Evolutionary conservation across 371 early-diverging fungal genomes (phyloP).

Genomic region (Neoconidiobolus thromboides): DNA sequence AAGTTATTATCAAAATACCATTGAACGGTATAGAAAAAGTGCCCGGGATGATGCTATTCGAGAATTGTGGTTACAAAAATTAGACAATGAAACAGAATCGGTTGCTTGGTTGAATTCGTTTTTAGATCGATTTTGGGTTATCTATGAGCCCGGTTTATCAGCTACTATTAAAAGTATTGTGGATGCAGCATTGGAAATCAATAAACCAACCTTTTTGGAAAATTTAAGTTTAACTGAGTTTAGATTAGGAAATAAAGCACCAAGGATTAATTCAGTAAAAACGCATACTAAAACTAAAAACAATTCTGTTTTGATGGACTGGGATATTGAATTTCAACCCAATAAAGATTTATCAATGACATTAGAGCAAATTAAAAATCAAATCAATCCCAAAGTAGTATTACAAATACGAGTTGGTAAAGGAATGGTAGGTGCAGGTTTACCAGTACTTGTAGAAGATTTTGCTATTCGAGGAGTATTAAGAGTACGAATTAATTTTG

Average conservation of each 20-base stretch:
- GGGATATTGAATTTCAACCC: slow-evolving; percentile 74
- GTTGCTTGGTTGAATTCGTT: slow-evolving; percentile 96
- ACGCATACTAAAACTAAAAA: slow-evolving; percentile 55
- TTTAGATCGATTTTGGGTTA: slow-evolving; percentile 76
- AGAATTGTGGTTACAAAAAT: slow-evolving; percentile 21
- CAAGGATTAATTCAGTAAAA: slow-evolving; percentile 71
- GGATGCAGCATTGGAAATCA: slow-evolving; percentile 51
- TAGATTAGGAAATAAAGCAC: slow-evolving; percentile 95
- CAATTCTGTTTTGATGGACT: slow-evolving; percentile 87
- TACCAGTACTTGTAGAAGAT: slow-evolving; percentile 86
- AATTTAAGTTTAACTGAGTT: slow-evolving; percentile 79
- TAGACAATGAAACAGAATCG: slow-evolving; percentile 46
- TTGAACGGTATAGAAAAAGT: slow-evolving; percentile 32
- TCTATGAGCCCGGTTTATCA: slow-evolving; percentile 82
- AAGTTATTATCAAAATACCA: slow-evolving; percentile 43
- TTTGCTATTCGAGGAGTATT: slow-evolving; percentile 73
- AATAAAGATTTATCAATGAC: slow-evolving; percentile 51
- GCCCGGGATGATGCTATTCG: slow-evolving; percentile 49
- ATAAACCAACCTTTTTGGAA: slow-evolving; percentile 75
- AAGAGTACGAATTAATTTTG: slow-evolving; percentile 62
- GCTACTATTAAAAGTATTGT: slow-evolving; percentile 48
- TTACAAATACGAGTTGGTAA: slow-evolving; percentile 77
- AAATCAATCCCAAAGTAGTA: slow-evolving; percentile 82
- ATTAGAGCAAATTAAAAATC: slow-evolving; percentile 27
- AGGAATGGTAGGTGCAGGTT: slow-evolving; percentile 74